Base-by-base conservation (phyloP, 768 basidiomycete species). In the Roridomyces roridus region DNA sequence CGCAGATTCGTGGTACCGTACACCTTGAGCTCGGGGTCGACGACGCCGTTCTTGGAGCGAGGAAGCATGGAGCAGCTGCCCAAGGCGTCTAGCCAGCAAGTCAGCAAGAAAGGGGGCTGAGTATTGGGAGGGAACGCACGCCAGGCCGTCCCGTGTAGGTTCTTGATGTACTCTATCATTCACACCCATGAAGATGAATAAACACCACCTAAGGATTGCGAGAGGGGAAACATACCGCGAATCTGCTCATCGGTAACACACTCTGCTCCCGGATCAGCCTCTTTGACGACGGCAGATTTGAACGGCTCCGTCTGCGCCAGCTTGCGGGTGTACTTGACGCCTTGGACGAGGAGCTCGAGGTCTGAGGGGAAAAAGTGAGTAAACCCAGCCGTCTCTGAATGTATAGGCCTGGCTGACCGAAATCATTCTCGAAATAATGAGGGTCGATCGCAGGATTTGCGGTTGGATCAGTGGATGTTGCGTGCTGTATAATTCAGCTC, bases 1-100 rank as follows among this genome's bases (percentile, higher is more conserved):
- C 85, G 77, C n/a, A 86, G 50, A 57, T 85, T 85, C 41, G 66
- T 73, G 3, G 85, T 85, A 1, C 83, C 85, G 59, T 86, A 85
- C 0, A 86, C 84, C 78, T 80, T 37, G 3, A 17, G 18, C 11
- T 25, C 31, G 18, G 1, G 29, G n/a, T 44, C 52, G 39, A 24
- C n/a, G 51, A 39, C n/a, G 43, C 51, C 21, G 17, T 29, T 41
- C 26, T 45, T n/a, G 7, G 20, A 21, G 14, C 39, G 17, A 35
- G 6, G 6, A 4, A 25, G 6, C 4, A 1, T 25, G 0, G 83
- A 82, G 47, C 74, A 77, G 1, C 82, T 75, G 6, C 80, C 78
- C 23, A 76, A 64, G 12, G 80, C 77, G 59, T 85, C 81, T 83
- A 52, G 11, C 34, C 20, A 15, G 6, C n/a, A n/a, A n/a, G n/a